These are phyloP conservation scores for Coleophoma crateriformis DNA, from an alignment of 2,329 filamentous ascomycete species.

Conservation along the genomic window DNA sequence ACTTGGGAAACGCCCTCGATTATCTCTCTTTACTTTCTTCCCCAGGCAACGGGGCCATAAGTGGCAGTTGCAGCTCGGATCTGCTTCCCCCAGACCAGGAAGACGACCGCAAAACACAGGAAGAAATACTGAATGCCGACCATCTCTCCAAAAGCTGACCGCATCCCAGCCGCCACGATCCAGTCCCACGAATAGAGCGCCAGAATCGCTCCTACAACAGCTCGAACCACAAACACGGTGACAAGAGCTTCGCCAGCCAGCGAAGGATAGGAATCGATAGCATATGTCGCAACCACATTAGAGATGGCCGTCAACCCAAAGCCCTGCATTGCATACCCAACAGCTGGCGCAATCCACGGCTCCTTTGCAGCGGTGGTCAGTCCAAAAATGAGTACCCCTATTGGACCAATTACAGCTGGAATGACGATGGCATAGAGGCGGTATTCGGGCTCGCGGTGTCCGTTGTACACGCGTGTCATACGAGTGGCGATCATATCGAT, in stretches of 20 bases:
- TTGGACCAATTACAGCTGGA: slow-evolving; percentile 1
- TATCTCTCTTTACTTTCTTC: no score
- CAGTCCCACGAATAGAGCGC: background rate
- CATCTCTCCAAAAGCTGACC: background rate
- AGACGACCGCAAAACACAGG: background rate
- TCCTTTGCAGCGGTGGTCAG: background rate
- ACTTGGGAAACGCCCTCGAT: no score
- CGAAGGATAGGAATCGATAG: slow-evolving; percentile 14
- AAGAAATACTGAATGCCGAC: background rate
- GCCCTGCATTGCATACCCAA: background rate
- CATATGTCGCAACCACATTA: background rate
- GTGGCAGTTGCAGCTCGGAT: background rate
- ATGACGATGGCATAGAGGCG: slow-evolving; percentile 2
- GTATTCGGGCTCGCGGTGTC: slow-evolving; percentile 1
- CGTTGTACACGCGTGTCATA: slow-evolving; percentile 2
- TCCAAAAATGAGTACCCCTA: slow-evolving; percentile 1
- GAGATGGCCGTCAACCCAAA: background rate
- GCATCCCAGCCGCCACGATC: background rate
- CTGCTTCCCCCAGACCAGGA: background rate
- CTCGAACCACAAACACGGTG: background rate
- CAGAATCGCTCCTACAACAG: background rate
- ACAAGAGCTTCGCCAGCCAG: background rate
- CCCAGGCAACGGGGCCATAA: no score
- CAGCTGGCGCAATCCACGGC: background rate
- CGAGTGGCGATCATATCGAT: slow-evolving; percentile 22